Conservation (phyloP, 2,329 filamentous ascomycete genomes). For the Hymenoscyphus albidus region DNA sequence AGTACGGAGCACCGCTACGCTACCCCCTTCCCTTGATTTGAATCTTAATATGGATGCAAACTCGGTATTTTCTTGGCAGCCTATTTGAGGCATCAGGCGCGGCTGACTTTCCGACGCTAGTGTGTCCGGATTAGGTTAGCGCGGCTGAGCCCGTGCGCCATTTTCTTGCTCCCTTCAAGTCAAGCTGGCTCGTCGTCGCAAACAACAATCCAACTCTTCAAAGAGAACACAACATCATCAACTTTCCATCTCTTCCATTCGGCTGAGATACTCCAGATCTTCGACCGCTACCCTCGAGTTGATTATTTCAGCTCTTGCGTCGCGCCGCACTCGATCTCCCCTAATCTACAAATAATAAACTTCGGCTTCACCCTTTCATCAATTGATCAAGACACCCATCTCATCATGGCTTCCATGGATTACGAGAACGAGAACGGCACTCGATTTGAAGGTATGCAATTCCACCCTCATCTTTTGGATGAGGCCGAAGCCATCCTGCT, state of each 20-base stretch:
- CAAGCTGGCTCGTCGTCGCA: background rate
- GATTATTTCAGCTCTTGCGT: slow-evolving; percentile 7
- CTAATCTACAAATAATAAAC: background rate
- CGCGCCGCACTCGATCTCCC: slow-evolving; percentile 1
- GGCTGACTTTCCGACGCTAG: slow-evolving; percentile 3
- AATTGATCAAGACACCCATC: slow-evolving; percentile 16
- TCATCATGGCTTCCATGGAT: slow-evolving; percentile 57
- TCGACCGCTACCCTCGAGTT: slow-evolving; percentile 5
- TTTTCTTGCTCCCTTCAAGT: slow-evolving; percentile 4
- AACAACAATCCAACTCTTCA: slow-evolving; percentile 7
- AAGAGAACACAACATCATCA: slow-evolving; percentile 7
- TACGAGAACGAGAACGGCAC: slow-evolving; percentile 66
- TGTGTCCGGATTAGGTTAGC: background rate
- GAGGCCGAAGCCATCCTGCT: background rate
- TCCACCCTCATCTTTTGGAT: background rate
- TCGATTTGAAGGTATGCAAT: slow-evolving; percentile 57
- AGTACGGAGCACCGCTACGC: too few species aligned
- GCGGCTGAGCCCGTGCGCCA: background rate
- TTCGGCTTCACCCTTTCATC: slow-evolving; percentile 6
- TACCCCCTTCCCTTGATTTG: too few species aligned
- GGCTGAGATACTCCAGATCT: slow-evolving; percentile 10
- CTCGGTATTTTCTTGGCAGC: background rate
- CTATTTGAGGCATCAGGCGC: background rate
- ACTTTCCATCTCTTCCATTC: slow-evolving; percentile 10
- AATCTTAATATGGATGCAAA: too few species aligned